These are phyloP conservation scores for Monosporascus sp. DNA, from an alignment of 2,329 filamentous ascomycete species.

Conservation along the genomic window DNA sequence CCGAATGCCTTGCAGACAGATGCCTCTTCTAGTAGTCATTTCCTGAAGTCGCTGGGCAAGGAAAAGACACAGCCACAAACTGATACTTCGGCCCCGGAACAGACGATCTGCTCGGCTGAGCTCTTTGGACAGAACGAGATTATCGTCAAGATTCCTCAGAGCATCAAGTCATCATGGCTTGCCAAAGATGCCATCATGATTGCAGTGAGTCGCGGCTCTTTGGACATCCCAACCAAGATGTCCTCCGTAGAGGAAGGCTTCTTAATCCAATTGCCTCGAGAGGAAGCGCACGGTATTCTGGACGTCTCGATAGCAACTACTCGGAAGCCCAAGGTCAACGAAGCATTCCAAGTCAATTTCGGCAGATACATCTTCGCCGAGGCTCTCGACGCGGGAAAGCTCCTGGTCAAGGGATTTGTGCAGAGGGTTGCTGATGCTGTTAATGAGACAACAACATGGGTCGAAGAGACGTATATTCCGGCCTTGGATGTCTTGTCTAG, in stretches of 20 bases:
- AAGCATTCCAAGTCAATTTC: conserved; percentile 57
- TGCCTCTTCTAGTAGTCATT: conserved; percentile 28
- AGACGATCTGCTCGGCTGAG: conserved; percentile 40
- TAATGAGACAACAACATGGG: conserved; percentile 29
- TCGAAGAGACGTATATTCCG: conserved; percentile 27
- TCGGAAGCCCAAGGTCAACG: conserved; percentile 55
- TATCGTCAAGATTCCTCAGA: conserved; percentile 47
- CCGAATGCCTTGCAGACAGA: conserved; percentile 28
- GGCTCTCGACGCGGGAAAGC: conserved; percentile 38
- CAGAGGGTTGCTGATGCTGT: conserved; percentile 37
- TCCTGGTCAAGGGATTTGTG: conserved; percentile 33
- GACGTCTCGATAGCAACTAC: conserved; percentile 54
- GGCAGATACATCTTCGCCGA: conserved; percentile 43
- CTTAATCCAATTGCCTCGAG: conserved; percentile 44
- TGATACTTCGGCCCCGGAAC: conserved; percentile 22
- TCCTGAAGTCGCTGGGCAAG: conserved; percentile 37
- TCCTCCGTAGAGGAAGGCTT: conserved; percentile 46
- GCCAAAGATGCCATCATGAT: conserved; percentile 52
- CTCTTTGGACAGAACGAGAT: conserved; percentile 44
- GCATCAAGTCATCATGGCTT: conserved; percentile 49
- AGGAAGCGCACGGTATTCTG: conserved; percentile 53
- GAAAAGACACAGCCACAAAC: conserved; percentile 26
- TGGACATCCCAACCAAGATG: conserved; percentile 43
- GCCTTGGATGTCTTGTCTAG: conserved; percentile 26
- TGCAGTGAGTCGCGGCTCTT: conserved; percentile 45